Conservation (phyloP, 139 green algal species). For the Chlamydomonas applanata region DNA sequence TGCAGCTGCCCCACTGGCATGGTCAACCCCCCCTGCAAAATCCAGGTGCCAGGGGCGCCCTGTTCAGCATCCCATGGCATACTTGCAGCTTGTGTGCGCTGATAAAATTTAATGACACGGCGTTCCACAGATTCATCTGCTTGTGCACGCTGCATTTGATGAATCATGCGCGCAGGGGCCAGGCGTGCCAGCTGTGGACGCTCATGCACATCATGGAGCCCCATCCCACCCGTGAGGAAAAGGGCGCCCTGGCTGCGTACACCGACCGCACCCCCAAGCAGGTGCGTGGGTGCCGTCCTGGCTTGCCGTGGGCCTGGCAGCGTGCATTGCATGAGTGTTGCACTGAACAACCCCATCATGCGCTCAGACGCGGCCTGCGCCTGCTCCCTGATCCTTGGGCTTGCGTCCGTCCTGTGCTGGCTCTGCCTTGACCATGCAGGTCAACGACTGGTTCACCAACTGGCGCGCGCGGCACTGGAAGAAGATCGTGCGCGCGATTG, state of each 20-base stretch:
- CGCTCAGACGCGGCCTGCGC: too few relatives aligned
- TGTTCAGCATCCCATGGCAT: too few relatives aligned
- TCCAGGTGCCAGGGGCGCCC: too few relatives aligned
- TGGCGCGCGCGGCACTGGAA: slow-evolving; percentile 39
- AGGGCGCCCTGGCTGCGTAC: slow-evolving; percentile 25
- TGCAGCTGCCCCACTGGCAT: too few relatives aligned
- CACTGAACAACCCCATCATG: too few relatives aligned
- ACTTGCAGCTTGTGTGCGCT: too few relatives aligned
- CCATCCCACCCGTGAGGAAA: slow-evolving; percentile 6
- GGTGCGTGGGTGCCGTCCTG: slow-evolving; percentile 6
- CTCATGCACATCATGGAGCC: slow-evolving; percentile 28
- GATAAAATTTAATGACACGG: too few relatives aligned
- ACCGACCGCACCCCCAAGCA: slow-evolving; percentile 25
- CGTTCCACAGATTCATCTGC: too few relatives aligned
- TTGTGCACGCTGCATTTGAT: too few relatives aligned
- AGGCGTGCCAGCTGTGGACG: slow-evolving; percentile 30
- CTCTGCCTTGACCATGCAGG: slow-evolving; percentile 6
- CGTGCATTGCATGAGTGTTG: background rate
- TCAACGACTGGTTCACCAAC: slow-evolving; percentile 46
- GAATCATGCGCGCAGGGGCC: slow-evolving; percentile 1
- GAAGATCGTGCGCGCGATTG: slow-evolving; percentile 1
- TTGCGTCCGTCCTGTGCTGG: background rate
- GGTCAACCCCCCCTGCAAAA: too few relatives aligned
- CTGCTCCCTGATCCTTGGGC: too few relatives aligned
- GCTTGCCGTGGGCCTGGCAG: too few relatives aligned